Percentiles rank a stretch among this genome's conserved stretches.
Evolutionary conservation across 305 asterid species (phyloP).

Genomic region (Plantago rigida): DNA sequence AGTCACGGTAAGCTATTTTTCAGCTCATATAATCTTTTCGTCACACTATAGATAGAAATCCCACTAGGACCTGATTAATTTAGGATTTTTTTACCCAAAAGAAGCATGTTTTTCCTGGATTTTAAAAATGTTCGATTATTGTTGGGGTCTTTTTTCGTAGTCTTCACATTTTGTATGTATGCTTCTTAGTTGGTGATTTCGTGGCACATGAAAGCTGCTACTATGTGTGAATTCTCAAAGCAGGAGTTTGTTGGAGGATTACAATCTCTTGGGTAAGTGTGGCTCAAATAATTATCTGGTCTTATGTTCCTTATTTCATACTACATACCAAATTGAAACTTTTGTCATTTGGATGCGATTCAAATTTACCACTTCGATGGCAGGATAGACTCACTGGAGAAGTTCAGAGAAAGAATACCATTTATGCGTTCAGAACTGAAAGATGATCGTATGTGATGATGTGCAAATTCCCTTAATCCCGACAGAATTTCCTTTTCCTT

Average conservation of each 20-base stretch:
- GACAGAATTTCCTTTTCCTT: not conserved
- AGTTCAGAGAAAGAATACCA: constrained; percentile 75
- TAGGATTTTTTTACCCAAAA: too few relatives aligned
- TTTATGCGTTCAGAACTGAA: constrained; percentile 89
- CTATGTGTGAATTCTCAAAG: constrained; percentile 98
- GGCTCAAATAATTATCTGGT: constrained; percentile 19
- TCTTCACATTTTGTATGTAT: constrained; percentile 8
- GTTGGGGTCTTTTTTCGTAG: not conserved
- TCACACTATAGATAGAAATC: not conserved
- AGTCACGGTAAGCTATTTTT: constrained; percentile 66
- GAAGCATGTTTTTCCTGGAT: too few relatives aligned
- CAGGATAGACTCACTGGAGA: constrained; percentile 92
- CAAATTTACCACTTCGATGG: constrained; percentile 18
- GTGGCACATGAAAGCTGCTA: constrained; percentile 99
- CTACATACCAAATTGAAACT: constrained; percentile 4
- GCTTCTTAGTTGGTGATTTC: constrained; percentile 74
- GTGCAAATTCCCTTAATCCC: constrained; percentile 14
- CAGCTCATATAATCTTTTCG: not conserved
- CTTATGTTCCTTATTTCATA: constrained; percentile 3
- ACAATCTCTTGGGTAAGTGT: constrained; percentile 80
- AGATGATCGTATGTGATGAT: constrained; percentile 79
- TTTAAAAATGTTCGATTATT: not conserved
- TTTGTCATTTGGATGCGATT: constrained; percentile 6
- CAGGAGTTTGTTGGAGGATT: constrained; percentile 88
- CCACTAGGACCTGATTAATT: too few relatives aligned